Evolutionary conservation across 2,329 filamentous ascomycete species (phyloP).

Genomic region (Trichophyton benhamiae): DNA sequence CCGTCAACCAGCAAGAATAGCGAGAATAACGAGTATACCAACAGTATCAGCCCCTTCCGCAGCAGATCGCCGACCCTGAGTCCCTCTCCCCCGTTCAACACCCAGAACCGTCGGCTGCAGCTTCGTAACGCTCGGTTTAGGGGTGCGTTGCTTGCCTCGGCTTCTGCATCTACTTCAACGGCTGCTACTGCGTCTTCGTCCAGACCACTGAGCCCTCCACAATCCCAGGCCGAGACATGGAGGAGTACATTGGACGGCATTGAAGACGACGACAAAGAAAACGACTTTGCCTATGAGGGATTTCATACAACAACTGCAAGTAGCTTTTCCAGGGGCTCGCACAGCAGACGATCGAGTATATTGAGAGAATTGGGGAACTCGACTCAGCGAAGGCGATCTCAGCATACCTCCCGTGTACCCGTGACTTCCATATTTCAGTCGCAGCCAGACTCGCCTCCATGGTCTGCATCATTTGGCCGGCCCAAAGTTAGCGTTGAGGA

Average conservation of each 20-base stretch:
- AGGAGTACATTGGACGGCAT: slow-evolving; percentile 12
- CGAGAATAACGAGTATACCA: too few relatives aligned
- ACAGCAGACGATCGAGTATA: slow-evolving; percentile 18
- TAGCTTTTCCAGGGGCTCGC: not conserved
- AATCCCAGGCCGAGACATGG: slow-evolving; percentile 14
- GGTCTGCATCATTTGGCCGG: not conserved
- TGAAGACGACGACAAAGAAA: slow-evolving; percentile 13
- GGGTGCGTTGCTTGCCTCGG: slow-evolving; percentile 14
- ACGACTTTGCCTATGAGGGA: slow-evolving; percentile 8
- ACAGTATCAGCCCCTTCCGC: not conserved
- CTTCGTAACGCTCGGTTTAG: slow-evolving; percentile 22
- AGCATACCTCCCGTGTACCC: slow-evolving; percentile 13
- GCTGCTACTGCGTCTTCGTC: not conserved
- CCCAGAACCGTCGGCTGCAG: slow-evolving; percentile 20
- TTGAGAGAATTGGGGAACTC: slow-evolving; percentile 23
- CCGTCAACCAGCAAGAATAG: not conserved
- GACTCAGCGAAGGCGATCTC: slow-evolving; percentile 14
- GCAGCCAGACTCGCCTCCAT: slow-evolving; percentile 6
- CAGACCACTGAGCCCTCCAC: slow-evolving; percentile 13
- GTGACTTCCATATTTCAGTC: slow-evolving; percentile 16
- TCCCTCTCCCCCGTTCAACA: slow-evolving; percentile 9
- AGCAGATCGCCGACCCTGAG: slow-evolving; percentile 6
- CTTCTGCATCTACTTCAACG: slow-evolving; percentile 4
- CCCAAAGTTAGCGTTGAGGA: not conserved
- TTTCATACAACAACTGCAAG: not conserved